Conservation (phyloP, 2,329 filamentous ascomycete genomes). For the Fusarium odoratissimum region DNA sequence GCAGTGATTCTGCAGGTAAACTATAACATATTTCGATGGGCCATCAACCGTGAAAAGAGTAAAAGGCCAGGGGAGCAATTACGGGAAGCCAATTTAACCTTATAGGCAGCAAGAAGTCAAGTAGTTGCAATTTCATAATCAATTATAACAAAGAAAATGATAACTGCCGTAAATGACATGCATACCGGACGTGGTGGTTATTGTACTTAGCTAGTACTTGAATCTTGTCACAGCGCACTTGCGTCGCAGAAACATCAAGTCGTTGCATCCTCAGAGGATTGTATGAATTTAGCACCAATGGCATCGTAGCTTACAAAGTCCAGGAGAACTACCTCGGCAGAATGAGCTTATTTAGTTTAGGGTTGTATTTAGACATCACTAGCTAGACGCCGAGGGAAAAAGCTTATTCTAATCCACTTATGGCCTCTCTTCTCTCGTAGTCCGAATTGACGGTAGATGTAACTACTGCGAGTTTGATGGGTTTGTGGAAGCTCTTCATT, state of each 20-base stretch:
- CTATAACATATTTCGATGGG: background rate
- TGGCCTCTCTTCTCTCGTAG: background rate
- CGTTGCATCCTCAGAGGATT: background rate
- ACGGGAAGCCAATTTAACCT: background rate
- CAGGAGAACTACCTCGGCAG: accelerated
- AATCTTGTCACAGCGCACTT: background rate
- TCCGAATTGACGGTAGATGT: background rate
- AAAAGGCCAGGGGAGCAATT: background rate
- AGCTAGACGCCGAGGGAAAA: background rate
- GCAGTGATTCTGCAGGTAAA: background rate
- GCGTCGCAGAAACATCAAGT: background rate
- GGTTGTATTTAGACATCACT: background rate
- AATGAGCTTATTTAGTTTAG: background rate
- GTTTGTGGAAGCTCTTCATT: background rate
- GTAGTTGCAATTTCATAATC: background rate
- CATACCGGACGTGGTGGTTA: background rate
- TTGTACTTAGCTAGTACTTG: background rate
- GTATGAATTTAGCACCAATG: background rate
- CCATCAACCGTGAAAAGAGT: background rate
- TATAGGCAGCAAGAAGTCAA: too few species aligned
- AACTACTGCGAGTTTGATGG: background rate
- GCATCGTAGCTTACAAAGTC: background rate
- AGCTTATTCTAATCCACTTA: background rate
- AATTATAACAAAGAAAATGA: background rate
- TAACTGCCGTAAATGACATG: background rate